Base-by-base conservation (phyloP, 1,139 yeast species). In the Taiozyma onychis region DNA sequence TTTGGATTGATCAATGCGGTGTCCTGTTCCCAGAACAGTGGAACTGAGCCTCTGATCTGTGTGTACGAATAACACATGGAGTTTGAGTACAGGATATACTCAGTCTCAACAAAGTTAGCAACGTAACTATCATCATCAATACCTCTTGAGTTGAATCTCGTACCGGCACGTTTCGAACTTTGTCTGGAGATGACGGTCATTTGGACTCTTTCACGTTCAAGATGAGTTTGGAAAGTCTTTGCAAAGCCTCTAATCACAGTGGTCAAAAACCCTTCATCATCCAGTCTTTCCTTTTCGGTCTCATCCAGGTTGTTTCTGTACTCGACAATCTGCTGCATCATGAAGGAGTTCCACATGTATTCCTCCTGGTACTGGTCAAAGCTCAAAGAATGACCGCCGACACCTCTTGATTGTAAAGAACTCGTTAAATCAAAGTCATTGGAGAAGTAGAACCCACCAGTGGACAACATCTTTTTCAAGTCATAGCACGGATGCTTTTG, bases 11-110 rank as follows among this genome's bases (percentile, higher is more conserved):
- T 85, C 45, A 82, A 64, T n/a, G 84, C 71, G 1, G 95, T 83
- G 62, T 91, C 98, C 66, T 95, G 99, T 65, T 95, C 99, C 99
- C 99, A 95, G 64, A 95, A 95, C 1, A 95, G 77, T 0, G 99
- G 99, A 3, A 93, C 93, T 16, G 96, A 87, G 3, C 99, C 99
- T 66, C 99, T 75, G 16, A 93, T 80, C 66, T 91, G 97, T 1
- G 87, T 81, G 65, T 84, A 91, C 2, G 97, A 82, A 64, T 81
- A 89, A 49, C 78, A 74, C 37, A 84, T 75, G 47, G 79, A 79
- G 13, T 73, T 70, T 2, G 80, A 77, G 64, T 78, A 81, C 58
- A 83, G 67, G 37, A 93, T 84, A 45, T 89, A 78, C 66, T 95
- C 99, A 0, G 98, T 88, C 63, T 93, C 99, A 35, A 93, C 98